Conservation (phyloP, 352 stramenopile species). For the Phytophthora boehmeriae region DNA sequence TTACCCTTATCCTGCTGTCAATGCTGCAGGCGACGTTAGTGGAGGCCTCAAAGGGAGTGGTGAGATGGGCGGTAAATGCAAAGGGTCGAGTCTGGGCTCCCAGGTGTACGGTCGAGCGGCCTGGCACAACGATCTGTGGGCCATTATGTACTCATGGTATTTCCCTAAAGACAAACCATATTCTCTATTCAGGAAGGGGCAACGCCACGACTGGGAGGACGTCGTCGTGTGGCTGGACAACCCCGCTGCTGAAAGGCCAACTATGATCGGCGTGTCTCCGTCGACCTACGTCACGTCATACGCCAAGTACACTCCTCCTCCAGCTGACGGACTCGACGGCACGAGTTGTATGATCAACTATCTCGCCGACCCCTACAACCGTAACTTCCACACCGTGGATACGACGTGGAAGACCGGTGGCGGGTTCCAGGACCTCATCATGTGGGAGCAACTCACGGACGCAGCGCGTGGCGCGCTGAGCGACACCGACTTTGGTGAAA, state of each 20-base stretch:
- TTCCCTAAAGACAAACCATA: conserved; percentile 45
- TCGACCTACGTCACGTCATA: conserved; percentile 17
- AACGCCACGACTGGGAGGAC: conserved; percentile 40
- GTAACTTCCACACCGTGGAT: conserved; percentile 12
- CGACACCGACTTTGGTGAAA: conserved; percentile 24
- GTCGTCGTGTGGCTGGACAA: conserved; percentile 41
- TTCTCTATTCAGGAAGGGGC: conserved; percentile 18
- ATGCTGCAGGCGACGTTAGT: conserved; percentile 28
- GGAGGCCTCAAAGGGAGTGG: conserved; percentile 14
- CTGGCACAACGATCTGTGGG: conserved; percentile 13
- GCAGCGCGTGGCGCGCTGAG: conserved; percentile 13
- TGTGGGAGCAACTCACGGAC: conserved; percentile 15
- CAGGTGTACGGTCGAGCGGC: conserved; percentile 13
- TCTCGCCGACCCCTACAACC: not conserved
- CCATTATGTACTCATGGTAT: conserved; percentile 44
- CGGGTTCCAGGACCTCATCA: conserved; percentile 16
- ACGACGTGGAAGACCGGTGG: conserved; percentile 9
- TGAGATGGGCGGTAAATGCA: conserved; percentile 6
- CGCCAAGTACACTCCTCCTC: conserved; percentile 21
- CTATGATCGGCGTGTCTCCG: conserved; percentile 9
- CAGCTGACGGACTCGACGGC: conserved; percentile 5
- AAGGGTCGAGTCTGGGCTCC: conserved; percentile 1
- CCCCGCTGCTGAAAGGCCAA: conserved; percentile 9
- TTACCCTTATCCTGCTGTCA: conserved; percentile 36
- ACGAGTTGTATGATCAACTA: conserved; percentile 21